Conservation (phyloP, 2,329 filamentous ascomycete genomes). For the Paraphaeosphaeria minitans region DNA sequence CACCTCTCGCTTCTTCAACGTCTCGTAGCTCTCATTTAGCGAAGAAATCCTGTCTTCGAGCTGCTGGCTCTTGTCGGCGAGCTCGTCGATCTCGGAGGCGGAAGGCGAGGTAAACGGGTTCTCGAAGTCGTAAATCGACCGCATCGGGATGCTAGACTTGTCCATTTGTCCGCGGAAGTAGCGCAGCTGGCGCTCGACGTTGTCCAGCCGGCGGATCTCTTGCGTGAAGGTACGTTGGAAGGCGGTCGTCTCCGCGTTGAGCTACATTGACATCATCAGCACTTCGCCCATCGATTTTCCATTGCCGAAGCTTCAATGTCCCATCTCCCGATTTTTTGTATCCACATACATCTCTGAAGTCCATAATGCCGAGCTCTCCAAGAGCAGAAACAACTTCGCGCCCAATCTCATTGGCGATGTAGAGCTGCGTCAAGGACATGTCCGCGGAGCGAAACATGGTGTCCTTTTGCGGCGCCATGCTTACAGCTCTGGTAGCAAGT, state of each 20-base stretch:
- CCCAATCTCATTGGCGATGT: conserved; percentile 98
- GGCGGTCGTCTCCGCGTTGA: conserved; percentile 89
- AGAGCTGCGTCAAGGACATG: conserved; percentile 99
- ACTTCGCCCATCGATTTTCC: conserved; percentile 21
- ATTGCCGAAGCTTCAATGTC: conserved; percentile 23
- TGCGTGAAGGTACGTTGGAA: conserved; percentile 98
- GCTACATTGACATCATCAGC: conserved; percentile 58
- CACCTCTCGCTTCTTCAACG: conserved; percentile 94
- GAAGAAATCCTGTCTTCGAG: conserved; percentile 90
- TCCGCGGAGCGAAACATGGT: conserved; percentile 99
- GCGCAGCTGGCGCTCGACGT: conserved; percentile 95
- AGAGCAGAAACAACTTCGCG: conserved; percentile 96
- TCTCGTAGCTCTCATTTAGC: conserved; percentile 98
- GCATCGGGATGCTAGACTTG: conserved; percentile 82
- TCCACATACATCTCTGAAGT: conserved; percentile 88
- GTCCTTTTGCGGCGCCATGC: conserved; percentile 71
- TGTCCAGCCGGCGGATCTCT: conserved; percentile 95
- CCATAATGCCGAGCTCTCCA: conserved; percentile 93
- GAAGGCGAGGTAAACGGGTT: conserved; percentile 86
- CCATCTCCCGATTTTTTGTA: neutral
- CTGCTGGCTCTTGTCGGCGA: conserved; percentile 88
- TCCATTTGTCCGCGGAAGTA: conserved; percentile 98
- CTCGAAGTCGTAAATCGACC: conserved; percentile 88
- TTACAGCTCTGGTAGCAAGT: conserved; percentile 42
- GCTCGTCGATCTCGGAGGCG: conserved; percentile 93